phyloP scores from a whole-genome alignment of 2,329 filamentous ascomycete species.

The Fusarium phyllophilum region DNA sequence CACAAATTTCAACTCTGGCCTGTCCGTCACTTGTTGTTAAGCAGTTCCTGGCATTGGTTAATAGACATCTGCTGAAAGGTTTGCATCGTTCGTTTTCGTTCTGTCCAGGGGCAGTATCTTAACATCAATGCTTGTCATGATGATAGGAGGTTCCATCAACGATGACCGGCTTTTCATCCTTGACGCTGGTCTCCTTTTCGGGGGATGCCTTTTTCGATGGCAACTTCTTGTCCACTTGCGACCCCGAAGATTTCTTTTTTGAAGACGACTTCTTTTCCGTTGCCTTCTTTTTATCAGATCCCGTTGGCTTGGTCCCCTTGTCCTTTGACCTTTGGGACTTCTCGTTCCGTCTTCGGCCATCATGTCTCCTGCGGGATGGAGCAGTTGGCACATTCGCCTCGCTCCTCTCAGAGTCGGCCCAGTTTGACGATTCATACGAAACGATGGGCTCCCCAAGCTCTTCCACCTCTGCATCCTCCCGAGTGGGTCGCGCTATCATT shows the following conservation, averaged over 20 bases:
- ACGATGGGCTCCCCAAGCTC: conserved; percentile 8
- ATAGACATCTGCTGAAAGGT: not conserved
- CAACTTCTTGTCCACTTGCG: conserved; percentile 24
- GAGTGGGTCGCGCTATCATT: conserved; percentile 38
- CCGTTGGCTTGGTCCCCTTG: conserved; percentile 19
- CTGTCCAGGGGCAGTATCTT: not conserved
- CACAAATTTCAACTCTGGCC: not conserved
- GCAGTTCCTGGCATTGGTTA: not conserved
- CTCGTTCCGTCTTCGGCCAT: conserved; percentile 2
- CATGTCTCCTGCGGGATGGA: conserved; percentile 13
- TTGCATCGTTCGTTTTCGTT: not conserved
- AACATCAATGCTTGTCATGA: conserved; percentile 5
- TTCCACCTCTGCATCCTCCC: conserved; percentile 26
- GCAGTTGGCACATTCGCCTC: conserved; percentile 9
- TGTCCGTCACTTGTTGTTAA: not conserved
- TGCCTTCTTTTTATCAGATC: conserved; percentile 16
- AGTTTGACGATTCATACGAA: not conserved
- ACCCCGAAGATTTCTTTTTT: conserved; percentile 12
- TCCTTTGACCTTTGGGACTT: conserved; percentile 25
- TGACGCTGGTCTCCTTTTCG: conserved; percentile 15
- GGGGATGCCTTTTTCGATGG: conserved; percentile 8
- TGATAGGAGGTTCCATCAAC: conserved; percentile 34
- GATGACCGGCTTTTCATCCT: conserved; percentile 24
- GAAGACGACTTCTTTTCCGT: conserved; percentile 20
- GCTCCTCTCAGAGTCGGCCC: not conserved